These are phyloP conservation scores for Physcomitrium patens DNA, from an alignment of 225 moss, liverwort and hornwort genomes.

Conservation along the genomic window DNA sequence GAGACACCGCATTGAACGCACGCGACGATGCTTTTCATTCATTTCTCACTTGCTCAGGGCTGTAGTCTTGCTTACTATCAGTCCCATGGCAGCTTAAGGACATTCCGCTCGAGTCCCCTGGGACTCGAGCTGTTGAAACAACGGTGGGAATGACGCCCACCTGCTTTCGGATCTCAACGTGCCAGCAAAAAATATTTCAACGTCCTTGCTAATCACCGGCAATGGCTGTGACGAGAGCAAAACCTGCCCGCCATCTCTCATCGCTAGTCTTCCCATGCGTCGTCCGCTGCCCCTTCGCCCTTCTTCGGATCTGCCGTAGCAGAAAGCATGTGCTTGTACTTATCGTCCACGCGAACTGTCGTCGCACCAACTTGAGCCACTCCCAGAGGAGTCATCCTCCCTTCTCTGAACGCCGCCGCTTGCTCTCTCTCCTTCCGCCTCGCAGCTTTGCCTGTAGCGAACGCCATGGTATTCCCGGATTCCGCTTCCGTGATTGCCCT, in stretches of 20 bases:
- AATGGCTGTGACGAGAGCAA: constrained; percentile 46
- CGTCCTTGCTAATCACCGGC: constrained; percentile 51
- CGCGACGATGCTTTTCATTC: constrained; percentile 49
- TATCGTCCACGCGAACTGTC: constrained; percentile 92
- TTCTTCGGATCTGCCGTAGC: constrained; percentile 74
- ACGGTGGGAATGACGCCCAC: constrained; percentile 37
- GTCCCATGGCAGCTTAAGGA: constrained; percentile 53
- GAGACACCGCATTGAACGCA: constrained; percentile 20
- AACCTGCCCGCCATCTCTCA: constrained; percentile 44
- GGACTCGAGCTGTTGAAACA: constrained; percentile 45
- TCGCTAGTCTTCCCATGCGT: constrained; percentile 95
- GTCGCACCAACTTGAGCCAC: constrained; percentile 81
- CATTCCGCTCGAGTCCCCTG: constrained; percentile 34
- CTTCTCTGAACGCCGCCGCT: constrained; percentile 94
- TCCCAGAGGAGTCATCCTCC: constrained; percentile 71
- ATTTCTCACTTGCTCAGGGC: constrained; percentile 57
- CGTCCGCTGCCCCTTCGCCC: constrained; percentile 92
- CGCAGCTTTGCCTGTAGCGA: constrained; percentile 97
- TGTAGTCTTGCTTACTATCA: constrained; percentile 48
- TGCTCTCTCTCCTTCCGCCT: constrained; percentile 96
- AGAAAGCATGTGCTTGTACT: constrained; percentile 95
- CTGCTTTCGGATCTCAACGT: constrained; percentile 61
- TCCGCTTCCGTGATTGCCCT: constrained; percentile 98
- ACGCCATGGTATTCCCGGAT: constrained; percentile 94
- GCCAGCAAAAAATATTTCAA: constrained; percentile 44